A percentile compares a stretch with the other conserved stretches of the same genome.
phyloP scores from a whole-genome alignment of 345 rosid genomes.

The Ceriops zippeliana region DNA sequence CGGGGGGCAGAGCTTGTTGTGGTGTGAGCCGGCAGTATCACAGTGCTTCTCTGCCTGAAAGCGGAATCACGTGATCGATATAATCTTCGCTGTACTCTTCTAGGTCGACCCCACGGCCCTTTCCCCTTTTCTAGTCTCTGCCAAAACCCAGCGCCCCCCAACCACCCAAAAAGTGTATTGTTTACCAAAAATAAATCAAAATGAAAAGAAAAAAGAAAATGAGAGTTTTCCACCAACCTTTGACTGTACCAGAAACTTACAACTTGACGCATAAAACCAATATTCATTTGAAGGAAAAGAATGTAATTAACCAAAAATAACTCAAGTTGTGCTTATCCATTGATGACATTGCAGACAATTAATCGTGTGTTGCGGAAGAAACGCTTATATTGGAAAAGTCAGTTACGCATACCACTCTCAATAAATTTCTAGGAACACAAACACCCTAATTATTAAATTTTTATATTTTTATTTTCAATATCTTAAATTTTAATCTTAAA shows the following conservation, averaged over 20 bases:
- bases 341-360: too few relatives aligned
- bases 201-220: neutral
- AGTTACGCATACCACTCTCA: too few relatives aligned
- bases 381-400: too few relatives aligned
- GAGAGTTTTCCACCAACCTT: too few relatives aligned
- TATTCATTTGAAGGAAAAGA: neutral
- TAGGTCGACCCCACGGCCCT: neutral
- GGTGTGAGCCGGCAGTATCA: neutral
- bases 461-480: too few relatives aligned
- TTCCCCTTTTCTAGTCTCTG: neutral
- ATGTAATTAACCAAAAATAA: too few relatives aligned
- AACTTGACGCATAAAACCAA: neutral
- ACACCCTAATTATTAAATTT: too few relatives aligned
- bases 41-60: neutral
- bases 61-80: constrained; percentile 14
- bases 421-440: too few relatives aligned
- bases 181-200: neutral
- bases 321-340: neutral
- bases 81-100: neutral
- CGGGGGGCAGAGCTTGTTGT: neutral
- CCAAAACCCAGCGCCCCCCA: neutral
- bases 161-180: neutral
- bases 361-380: too few relatives aligned
- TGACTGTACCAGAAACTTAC: neutral
- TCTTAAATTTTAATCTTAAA: too few relatives aligned